A percentile compares a stretch with the other conserved stretches of the same genome.
Evolutionary conservation across 768 basidiomycete genomes (phyloP).

Genomic region (Auricularia sp.): DNA sequence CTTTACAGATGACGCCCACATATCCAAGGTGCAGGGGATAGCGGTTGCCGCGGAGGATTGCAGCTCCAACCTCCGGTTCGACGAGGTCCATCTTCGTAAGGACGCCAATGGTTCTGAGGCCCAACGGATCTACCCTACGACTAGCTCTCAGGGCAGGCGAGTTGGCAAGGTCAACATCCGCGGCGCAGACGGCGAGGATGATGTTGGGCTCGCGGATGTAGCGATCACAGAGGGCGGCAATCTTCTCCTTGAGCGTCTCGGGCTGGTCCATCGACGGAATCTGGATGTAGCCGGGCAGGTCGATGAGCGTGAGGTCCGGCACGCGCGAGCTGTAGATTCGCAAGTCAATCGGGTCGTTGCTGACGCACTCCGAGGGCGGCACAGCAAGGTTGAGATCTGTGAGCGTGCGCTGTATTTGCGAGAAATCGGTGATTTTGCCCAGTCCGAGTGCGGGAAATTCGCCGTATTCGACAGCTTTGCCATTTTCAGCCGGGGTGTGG

Average conservation of each 20-base stretch:
- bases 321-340: slow-evolving; percentile 93
- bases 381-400: slow-evolving; percentile 94
- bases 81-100: slow-evolving; percentile 99
- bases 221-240: slow-evolving; percentile 77
- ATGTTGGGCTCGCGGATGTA: slow-evolving; percentile 99
- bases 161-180: slow-evolving; percentile 97
- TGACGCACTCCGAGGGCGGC: slow-evolving; percentile 80
- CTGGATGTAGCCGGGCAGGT: slow-evolving; percentile 95
- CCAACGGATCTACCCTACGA: slow-evolving; percentile 87
- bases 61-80: slow-evolving; percentile 68
- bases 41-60: slow-evolving; percentile 75
- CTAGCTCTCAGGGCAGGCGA: slow-evolving; percentile 91
- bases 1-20: slow-evolving; percentile 90
- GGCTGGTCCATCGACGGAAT: slow-evolving; percentile 93
- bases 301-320: slow-evolving; percentile 94
- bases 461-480: slow-evolving; percentile 56
- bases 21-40: slow-evolving; percentile 98
- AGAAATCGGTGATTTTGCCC: slow-evolving; percentile 83
- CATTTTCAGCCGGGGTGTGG: slow-evolving; percentile 59
- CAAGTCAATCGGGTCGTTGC: slow-evolving; percentile 91
- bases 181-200: slow-evolving; percentile 95
- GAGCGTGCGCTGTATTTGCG: slow-evolving; percentile 83
- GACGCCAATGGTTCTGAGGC: slow-evolving; percentile 91
- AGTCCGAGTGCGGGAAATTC: slow-evolving; percentile 88
- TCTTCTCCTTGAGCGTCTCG: slow-evolving; percentile 87